Conservation (phyloP, 176 grass and related monocot genomes). For the Sorghum bicolor region DNA sequence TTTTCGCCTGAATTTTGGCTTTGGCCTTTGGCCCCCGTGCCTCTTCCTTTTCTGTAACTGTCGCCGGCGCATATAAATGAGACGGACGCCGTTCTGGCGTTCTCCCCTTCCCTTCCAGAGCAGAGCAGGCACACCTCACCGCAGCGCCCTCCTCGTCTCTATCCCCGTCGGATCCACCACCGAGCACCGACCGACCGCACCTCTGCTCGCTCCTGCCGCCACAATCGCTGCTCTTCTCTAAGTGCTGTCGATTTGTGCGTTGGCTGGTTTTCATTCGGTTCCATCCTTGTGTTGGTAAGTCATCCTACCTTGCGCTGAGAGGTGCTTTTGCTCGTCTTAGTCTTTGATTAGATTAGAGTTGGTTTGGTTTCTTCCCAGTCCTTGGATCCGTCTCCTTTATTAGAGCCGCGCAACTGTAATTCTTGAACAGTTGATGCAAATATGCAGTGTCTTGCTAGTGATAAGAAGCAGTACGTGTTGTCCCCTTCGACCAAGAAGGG, state of each 20-base stretch:
- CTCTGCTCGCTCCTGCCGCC: not conserved
- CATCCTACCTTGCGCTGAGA: not conserved
- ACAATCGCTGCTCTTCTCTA: not conserved
- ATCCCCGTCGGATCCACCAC: too few species aligned
- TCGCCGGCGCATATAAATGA: not conserved
- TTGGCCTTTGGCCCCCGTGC: not conserved
- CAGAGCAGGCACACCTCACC: not conserved
- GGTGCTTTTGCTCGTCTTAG: not conserved
- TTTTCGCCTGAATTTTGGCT: not conserved
- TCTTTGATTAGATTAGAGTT: not conserved
- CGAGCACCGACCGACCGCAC: too few species aligned
- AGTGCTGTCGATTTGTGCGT: not conserved
- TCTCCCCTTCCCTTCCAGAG: not conserved
- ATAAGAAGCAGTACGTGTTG: not conserved
- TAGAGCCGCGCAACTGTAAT: not conserved
- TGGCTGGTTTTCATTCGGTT: not conserved
- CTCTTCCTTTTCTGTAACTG: not conserved
- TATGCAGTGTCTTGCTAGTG: not conserved
- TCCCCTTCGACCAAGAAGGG: not conserved
- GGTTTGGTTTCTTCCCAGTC: not conserved
- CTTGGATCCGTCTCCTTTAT: not conserved
- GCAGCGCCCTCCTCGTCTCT: not conserved
- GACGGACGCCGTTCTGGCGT: not conserved
- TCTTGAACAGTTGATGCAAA: not conserved
- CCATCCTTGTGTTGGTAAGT: not conserved